Evolutionary conservation across 805 yeast genomes (phyloP).

Genomic region (Candida andamanensis): DNA sequence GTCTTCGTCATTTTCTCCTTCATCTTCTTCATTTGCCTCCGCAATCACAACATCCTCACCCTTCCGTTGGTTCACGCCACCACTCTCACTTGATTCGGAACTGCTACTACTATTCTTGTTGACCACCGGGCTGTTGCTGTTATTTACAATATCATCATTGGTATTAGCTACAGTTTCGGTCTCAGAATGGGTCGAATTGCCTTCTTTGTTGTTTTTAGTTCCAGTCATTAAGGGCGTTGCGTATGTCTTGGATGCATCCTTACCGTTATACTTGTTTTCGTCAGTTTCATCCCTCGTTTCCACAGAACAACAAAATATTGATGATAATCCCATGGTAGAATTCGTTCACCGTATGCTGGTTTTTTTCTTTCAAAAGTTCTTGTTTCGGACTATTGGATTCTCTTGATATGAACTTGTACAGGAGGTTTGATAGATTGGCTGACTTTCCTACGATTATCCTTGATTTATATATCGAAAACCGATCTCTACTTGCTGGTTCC

Average conservation of each 20-base stretch:
- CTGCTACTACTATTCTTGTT: neutral
- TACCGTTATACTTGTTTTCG: conserved; percentile 21
- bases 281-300: conserved; percentile 29
- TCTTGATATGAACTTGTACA: too few species aligned
- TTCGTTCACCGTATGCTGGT: too few species aligned
- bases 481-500: too few species aligned
- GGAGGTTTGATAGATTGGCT: too few species aligned
- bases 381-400: too few species aligned
- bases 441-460: too few species aligned
- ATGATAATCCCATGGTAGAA: conserved; percentile 9
- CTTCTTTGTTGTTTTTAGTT: conserved; percentile 18
- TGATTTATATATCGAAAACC: too few species aligned
- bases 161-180: conserved; percentile 38
- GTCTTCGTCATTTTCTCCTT: too few species aligned
- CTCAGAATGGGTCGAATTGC: conserved; percentile 35
- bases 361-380: too few species aligned
- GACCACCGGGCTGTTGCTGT: neutral
- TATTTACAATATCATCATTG: conserved; percentile 11
- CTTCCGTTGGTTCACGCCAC: too few species aligned
- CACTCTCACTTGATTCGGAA: conserved; percentile 1
- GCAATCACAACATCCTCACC: conserved; percentile 7
- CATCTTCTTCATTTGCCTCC: conserved; percentile 9
- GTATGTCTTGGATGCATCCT: conserved; percentile 3
- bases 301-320: conserved; percentile 37
- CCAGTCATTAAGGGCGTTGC: neutral